phyloP scores from a whole-genome alignment of 495 filamentous ascomycete species.

The Annulohypoxylon nitens region DNA sequence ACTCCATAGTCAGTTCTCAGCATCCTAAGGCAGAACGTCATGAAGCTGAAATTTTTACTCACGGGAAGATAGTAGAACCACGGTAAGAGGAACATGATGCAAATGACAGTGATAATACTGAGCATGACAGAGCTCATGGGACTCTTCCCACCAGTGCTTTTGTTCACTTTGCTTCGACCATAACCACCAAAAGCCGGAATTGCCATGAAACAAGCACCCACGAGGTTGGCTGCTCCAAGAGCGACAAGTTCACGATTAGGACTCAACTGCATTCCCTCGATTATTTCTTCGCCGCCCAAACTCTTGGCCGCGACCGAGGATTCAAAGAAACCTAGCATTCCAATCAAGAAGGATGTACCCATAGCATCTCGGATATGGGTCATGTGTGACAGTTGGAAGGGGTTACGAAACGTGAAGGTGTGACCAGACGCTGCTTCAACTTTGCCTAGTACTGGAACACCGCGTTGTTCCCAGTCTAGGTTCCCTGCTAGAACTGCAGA shows the following conservation, averaged over 20 bases:
- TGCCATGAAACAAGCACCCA: constrained; percentile 91
- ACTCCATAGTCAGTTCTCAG: constrained; percentile 45
- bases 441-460: constrained; percentile 85
- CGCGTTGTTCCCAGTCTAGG: constrained; percentile 83
- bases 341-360: constrained; percentile 93
- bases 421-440: constrained; percentile 75
- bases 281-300: constrained; percentile 73
- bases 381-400: constrained; percentile 80
- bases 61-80: constrained; percentile 96
- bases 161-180: constrained; percentile 94
- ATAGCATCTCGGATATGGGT: constrained; percentile 86
- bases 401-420: constrained; percentile 86
- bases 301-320: constrained; percentile 97
- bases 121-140: constrained; percentile 92
- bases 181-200: constrained; percentile 97
- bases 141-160: constrained; percentile 88
- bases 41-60: constrained; percentile 50
- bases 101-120: constrained; percentile 82
- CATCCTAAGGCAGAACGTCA: not conserved
- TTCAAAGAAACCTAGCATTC: constrained; percentile 97
- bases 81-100: constrained; percentile 83
- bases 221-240: constrained; percentile 87
- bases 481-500: constrained; percentile 83
- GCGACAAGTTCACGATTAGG: constrained; percentile 96
- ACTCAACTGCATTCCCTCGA: constrained; percentile 83